Evolutionary conservation across 805 yeast genomes (phyloP).

Genomic region (Metschnikowia noctiluminum): DNA sequence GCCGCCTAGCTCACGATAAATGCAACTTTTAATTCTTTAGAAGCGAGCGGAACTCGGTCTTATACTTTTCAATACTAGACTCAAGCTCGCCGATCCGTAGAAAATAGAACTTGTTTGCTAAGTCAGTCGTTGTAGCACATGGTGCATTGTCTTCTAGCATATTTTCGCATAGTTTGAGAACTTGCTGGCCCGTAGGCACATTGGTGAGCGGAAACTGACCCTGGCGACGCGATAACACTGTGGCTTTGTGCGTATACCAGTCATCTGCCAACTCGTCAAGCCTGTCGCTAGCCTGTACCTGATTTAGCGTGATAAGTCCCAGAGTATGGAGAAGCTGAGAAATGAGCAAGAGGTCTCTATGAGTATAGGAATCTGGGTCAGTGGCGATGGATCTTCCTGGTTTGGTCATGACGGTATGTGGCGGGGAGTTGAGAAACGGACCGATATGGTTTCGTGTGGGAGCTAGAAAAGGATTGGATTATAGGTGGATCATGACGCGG

Average conservation of each 20-base stretch:
- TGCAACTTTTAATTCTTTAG: neutral
- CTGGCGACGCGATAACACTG: conserved; percentile 21
- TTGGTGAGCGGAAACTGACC: conserved; percentile 15
- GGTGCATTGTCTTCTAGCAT: conserved; percentile 23
- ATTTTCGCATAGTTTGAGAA: conserved; percentile 24
- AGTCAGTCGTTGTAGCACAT: conserved; percentile 34
- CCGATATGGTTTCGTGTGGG: no score
- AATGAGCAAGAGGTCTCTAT: conserved; percentile 34
- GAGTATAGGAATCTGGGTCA: conserved; percentile 17
- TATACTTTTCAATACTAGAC: conserved; percentile 21
- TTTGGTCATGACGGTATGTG: neutral
- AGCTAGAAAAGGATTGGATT: no score
- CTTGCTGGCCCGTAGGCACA: conserved; percentile 20
- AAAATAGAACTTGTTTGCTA: conserved; percentile 36
- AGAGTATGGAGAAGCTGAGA: conserved; percentile 37
- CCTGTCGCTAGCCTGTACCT: conserved; percentile 14
- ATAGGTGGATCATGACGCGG: no score
- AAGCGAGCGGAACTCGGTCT: conserved; percentile 12
- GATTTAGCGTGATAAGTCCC: conserved; percentile 26
- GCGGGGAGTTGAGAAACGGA: no score
- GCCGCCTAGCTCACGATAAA: no score
- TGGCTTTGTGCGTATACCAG: conserved; percentile 32
- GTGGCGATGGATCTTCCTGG: conserved; percentile 8
- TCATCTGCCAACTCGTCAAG: conserved; percentile 23
- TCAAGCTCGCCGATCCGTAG: conserved; percentile 33